These are phyloP conservation scores for Phialocephala sp. DNA, from an alignment of 2,329 filamentous ascomycete species.

Conservation along the genomic window DNA sequence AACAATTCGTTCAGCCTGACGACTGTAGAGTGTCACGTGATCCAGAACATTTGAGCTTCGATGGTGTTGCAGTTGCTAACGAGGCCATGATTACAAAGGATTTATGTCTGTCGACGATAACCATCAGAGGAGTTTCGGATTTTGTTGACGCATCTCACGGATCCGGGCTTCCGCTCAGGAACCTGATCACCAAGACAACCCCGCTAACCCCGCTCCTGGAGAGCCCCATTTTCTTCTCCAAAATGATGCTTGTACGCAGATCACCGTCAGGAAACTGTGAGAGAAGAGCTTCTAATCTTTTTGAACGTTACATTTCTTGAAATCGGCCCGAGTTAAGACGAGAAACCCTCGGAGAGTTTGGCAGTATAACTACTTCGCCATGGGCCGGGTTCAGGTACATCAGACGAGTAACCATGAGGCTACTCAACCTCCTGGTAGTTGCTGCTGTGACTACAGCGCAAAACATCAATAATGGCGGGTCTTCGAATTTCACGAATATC, in stretches of 20 bases:
- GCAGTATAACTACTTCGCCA: not conserved
- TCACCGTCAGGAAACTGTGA: not conserved
- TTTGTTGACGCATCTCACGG: not conserved
- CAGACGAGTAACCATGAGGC: not conserved
- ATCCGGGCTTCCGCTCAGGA: not conserved
- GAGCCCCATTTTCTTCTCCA: not conserved
- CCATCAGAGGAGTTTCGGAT: too few species aligned
- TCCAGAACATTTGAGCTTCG: too few species aligned
- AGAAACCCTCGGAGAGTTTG: not conserved
- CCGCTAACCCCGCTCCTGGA: constrained; percentile 1
- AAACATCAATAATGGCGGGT: constrained; percentile 6
- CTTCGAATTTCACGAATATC: not conserved
- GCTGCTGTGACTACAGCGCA: not conserved
- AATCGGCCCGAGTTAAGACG: not conserved
- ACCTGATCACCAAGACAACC: not conserved
- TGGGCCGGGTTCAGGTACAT: not conserved
- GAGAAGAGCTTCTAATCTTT: not conserved
- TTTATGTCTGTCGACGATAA: too few species aligned
- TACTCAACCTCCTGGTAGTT: not conserved
- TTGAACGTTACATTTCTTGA: constrained; percentile 1
- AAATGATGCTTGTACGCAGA: not conserved
- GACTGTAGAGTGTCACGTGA: too few species aligned
- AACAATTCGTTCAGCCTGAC: too few species aligned
- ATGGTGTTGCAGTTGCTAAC: too few species aligned
- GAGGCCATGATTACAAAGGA: too few species aligned